Evolutionary conservation across 148 eudicot genomes (phyloP).

Genomic region (Silene latifolia): DNA sequence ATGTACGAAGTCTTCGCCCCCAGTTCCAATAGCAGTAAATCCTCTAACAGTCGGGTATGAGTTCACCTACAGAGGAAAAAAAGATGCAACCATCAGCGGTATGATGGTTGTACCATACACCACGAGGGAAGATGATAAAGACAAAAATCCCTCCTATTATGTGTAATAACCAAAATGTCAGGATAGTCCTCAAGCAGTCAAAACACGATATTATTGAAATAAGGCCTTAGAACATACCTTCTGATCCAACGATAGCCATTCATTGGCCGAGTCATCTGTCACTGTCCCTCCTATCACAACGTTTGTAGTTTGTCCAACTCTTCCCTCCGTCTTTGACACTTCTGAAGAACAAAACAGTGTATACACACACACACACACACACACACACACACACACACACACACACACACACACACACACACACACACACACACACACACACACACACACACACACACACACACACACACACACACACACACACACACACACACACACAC

Average conservation of each 20-base stretch:
- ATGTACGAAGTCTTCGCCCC: slow-evolving; percentile 94
- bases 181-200: not conserved
- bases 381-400: not conserved
- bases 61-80: slow-evolving; percentile 55
- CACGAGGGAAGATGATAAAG: too few species aligned
- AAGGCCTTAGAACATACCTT: slow-evolving; percentile 43
- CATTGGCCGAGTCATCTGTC: slow-evolving; percentile 68
- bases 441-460: not conserved
- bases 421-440: not conserved
- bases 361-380: not conserved
- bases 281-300: slow-evolving; percentile 92
- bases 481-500: not conserved
- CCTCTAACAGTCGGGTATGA: slow-evolving; percentile 84
- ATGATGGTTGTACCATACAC: not conserved
- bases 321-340: slow-evolving; percentile 88
- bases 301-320: slow-evolving; percentile 89
- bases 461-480: not conserved
- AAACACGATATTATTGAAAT: not conserved
- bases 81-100: not conserved
- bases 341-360: slow-evolving; percentile 47
- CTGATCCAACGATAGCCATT: slow-evolving; percentile 82
- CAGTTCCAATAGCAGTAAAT: slow-evolving; percentile 90
- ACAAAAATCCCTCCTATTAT: not conserved
- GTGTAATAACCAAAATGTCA: not conserved
- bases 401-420: not conserved